Evolutionary conservation across 2,329 filamentous ascomycete genomes (phyloP).

Genomic region (Ceratocystis albifundus): DNA sequence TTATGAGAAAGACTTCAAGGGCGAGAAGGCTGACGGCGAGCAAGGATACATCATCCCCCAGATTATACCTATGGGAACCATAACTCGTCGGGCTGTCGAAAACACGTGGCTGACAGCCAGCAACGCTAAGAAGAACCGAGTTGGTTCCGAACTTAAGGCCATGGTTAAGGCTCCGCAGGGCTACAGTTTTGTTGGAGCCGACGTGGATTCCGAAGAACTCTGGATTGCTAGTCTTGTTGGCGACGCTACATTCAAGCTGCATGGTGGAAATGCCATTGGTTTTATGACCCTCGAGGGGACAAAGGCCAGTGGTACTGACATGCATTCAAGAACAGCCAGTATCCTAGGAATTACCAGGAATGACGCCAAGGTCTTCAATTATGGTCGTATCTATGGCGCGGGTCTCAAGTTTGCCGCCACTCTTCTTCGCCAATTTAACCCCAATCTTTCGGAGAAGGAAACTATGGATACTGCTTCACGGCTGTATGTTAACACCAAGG

Average conservation of each 20-base stretch:
- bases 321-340: conserved; percentile 83
- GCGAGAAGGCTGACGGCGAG: conserved; percentile 25
- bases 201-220: conserved; percentile 92
- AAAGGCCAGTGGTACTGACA: conserved; percentile 83
- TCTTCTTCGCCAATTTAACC: conserved; percentile 87
- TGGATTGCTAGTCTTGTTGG: conserved; percentile 97
- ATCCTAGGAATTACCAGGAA: conserved; percentile 92
- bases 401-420: conserved; percentile 87
- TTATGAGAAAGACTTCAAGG: conserved; percentile 53
- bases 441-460: conserved; percentile 64
- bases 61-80: conserved; percentile 95
- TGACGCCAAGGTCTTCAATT: conserved; percentile 96
- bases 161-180: conserved; percentile 89
- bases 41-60: conserved; percentile 83
- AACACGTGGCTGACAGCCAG: conserved; percentile 98
- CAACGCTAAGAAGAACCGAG: conserved; percentile 90
- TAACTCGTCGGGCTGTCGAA: conserved; percentile 86
- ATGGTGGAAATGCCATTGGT: conserved; percentile 92
- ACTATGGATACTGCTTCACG: conserved; percentile 64
- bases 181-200: conserved; percentile 88
- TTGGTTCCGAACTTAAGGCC: conserved; percentile 91
- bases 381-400: conserved; percentile 96
- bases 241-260: conserved; percentile 86
- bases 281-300: conserved; percentile 99
- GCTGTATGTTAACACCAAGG: conserved; percentile 83